Evolutionary conservation across 202 grass and related monocot genomes (phyloP), one percentile per base, ranked within the genome.

Genomic region (Setaria italica): DNA sequence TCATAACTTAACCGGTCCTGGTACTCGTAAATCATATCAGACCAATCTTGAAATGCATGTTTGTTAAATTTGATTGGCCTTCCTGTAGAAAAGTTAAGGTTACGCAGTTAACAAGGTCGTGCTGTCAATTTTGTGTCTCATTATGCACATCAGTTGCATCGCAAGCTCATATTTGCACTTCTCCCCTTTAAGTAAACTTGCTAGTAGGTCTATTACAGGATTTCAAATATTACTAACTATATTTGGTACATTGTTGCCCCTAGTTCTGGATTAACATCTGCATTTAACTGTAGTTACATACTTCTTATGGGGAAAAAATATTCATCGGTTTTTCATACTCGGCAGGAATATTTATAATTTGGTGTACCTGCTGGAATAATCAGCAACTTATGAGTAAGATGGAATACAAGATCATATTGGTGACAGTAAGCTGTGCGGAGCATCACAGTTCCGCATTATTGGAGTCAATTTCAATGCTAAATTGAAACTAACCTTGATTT

Each of bases 311-410:
- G 74, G 67, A 48, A 51, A 51, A 56, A 72, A 55, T 83, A 79
- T 84, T 84, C 67, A 88, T 71, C 45, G 13, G 3, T 78, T 79
- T 72, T 83, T 78, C 80, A 63, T 84, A 72, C 74, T 88, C 66
- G 47, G 11, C 55, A 88, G 86, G 86, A 88, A 78, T 71, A 54
- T 72, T 83, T 88, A 70, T 83, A 77, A 82, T 88, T 70, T 88
- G 86, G 67, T 88, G 73, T 88, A 72, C 58, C 87, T 84, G 62
- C 87, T 88, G 74, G 74, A 68, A 84, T 88, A 88, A 65, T 84
- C 80, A 79, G 80, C 80, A 72, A 57, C 80, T 84, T 84, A 84
- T 84, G 66, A 72, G 46, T 83, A 84, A 80, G 51, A 90, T 84
- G 76, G 68, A 84, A 85, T 80, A 70, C 50, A 87, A 76, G 79